Evolutionary conservation across 179 eudicot species (phyloP), one percentile per base, ranked within the genome.

Genomic region (Corrigiola litoralis): DNA sequence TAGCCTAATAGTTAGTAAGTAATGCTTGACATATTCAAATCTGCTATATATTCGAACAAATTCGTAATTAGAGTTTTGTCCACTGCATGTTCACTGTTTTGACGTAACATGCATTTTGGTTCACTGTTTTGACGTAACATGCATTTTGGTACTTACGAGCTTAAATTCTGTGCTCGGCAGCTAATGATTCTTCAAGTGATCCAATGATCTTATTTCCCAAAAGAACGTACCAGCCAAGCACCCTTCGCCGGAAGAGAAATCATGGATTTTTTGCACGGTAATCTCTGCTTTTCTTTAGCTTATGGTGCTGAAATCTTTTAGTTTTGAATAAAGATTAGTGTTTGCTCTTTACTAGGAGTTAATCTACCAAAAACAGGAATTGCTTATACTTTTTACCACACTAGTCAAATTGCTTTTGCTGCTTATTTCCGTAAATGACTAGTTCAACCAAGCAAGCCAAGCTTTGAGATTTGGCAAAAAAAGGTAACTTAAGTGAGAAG

Each of bases 201-300:
- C 67, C 91, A 18, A 84, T 90, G 95, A 78, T 87, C 63, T 77
- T 85, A 50, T 68, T 77, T 65, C 83, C 95, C 51, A 92, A 92
- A 79, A 71, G 98, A 62, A 84, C 98, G 31, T 92, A 77, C 74
- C 98, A 92, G 81, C 98, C 98, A 13, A 92, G 98, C 75, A 90
- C 80, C 82, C 79, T 92, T 67, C 80, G 87, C 61, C 84, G 96
- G 47, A 90, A 92, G 80, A 89, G 96, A 62, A 81, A 29, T 28
- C 96, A 89, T 56, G 97, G 97, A 13, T 91, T 82, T 72, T 82
- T 92, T 34, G 96, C 95, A 49, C 92, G 96, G 95, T 92, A 80
- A 2, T 59, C 60, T 73, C 72, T 50, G 23, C 31, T 49, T 4
- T 44, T 41, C 29, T 23, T 36, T 23, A 21, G 40, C 63, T 47